Base-by-base conservation (phyloP, 805 yeast genomes). In the Blastobotrys muscicola region DNA sequence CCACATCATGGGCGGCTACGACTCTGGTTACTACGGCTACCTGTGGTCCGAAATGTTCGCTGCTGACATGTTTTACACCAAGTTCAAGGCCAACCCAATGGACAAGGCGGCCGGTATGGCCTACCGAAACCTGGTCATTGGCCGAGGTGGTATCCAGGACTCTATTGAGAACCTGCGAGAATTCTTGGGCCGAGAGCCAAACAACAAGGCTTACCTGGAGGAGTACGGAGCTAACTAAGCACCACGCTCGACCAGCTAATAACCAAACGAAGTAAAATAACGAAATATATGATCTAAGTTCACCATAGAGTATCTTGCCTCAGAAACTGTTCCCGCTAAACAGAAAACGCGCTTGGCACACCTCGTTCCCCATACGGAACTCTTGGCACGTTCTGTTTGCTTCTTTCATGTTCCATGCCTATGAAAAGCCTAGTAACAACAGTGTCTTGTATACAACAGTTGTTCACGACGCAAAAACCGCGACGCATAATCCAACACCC, bases 41-140 rank as follows among this genome's bases (percentile, higher is more conserved):
- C 64, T 85, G 65, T 85, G 86, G 80, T 82, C 94, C 2, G 80
- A 79, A 55, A 94, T 84, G 11, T 85, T 80, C 67, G 92, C 94
- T 1, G 75, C 85, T 5, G 95, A 85, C 60, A 82, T 85, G 58
- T 85, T 74, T 66, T 78, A 82, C 60, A 65, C 84, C 3, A 72
- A 75, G 55, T 85, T 85, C 69, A 74, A 75, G 45, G 54, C 64
- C 1, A 76, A 82, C 59, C 92, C 94, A 36, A 70, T 82, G 73
- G 74, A 78, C 56, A 67, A 75, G 14, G 58, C 59, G 12, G 69
- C 65, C 41, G 95, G 95, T 41, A 61, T 74, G 26, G 67, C 71
- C 47, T 85, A 85, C 61, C 75, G 94, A 58, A 83, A 82, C 55
- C 68, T 71, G 34, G 76, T 85, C 23, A 67, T 85, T 54, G 73